Percentiles rank a stretch among this genome's conserved stretches.
phyloP scores from a whole-genome alignment of 2,329 filamentous ascomycete genomes.

The Hymenoscyphus fructigenus region DNA sequence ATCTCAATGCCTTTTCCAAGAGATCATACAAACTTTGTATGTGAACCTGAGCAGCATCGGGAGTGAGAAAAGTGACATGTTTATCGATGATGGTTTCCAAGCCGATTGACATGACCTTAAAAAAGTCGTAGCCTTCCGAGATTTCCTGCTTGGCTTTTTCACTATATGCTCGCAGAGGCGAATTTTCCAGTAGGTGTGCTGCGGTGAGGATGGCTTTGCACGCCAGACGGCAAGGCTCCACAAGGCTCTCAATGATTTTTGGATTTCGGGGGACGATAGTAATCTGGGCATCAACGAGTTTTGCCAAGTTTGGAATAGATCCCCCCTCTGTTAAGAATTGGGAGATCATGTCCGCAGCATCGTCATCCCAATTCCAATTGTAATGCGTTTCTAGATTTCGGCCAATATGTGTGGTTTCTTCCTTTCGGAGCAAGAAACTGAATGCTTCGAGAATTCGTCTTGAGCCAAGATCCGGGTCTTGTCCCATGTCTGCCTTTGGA shows the following conservation, averaged over 20 bases:
- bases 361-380: slow-evolving; percentile 38
- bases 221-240: slow-evolving; percentile 31
- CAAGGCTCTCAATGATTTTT: slow-evolving; percentile 40
- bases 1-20: slow-evolving; percentile 41
- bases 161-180: slow-evolving; percentile 20
- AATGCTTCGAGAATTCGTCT: slow-evolving; percentile 49
- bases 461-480: slow-evolving; percentile 44
- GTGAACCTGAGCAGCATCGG: slow-evolving; percentile 44
- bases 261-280: slow-evolving; percentile 46
- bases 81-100: slow-evolving; percentile 54
- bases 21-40: slow-evolving; percentile 47
- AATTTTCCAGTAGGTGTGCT: slow-evolving; percentile 18
- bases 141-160: slow-evolving; percentile 40
- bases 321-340: slow-evolving; percentile 40
- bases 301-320: slow-evolving; percentile 44
- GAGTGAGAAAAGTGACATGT: slow-evolving; percentile 50
- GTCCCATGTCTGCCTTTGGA: slow-evolving; percentile 21
- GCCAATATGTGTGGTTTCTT: slow-evolving; percentile 37
- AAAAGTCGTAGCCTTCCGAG: slow-evolving; percentile 45
- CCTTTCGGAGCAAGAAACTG: slow-evolving; percentile 39
- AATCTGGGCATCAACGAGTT: slow-evolving; percentile 44
- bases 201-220: slow-evolving; percentile 25
- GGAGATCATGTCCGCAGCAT: slow-evolving; percentile 26
- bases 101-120: slow-evolving; percentile 43
- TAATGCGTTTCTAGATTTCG: slow-evolving; percentile 41